Evolutionary conservation across 2,329 filamentous ascomycete species (phyloP).

Genomic region (Blastomyces percursus): DNA sequence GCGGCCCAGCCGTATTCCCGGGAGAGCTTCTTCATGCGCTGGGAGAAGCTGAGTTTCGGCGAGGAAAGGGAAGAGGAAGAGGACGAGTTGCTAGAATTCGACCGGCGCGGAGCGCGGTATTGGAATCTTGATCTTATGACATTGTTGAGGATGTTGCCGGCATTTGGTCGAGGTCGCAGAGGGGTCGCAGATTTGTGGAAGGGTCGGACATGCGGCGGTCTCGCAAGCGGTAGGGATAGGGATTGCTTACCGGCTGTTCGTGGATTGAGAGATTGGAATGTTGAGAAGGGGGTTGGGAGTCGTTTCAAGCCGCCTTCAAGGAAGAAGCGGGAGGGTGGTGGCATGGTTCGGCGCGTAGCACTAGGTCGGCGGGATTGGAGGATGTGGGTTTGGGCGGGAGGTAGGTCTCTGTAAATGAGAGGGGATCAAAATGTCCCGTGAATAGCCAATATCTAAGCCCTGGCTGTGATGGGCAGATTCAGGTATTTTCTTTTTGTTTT

Average conservation of each 20-base stretch:
- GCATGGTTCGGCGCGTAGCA: not conserved
- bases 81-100: constrained; percentile 19
- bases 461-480: not conserved
- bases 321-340: not conserved
- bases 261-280: not conserved
- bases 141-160: constrained; percentile 11
- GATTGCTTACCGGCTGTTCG: not conserved
- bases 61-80: constrained; percentile 13
- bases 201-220: not conserved
- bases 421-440: too few relatives aligned
- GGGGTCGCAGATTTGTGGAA: constrained; percentile 2
- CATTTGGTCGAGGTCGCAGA: constrained; percentile 4
- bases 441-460: not conserved
- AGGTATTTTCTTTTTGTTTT: not conserved
- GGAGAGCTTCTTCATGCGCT: constrained; percentile 68
- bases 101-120: constrained; percentile 15
- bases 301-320: not conserved
- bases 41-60: constrained; percentile 47
- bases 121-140: constrained; percentile 5
- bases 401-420: not conserved
- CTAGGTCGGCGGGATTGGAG: not conserved
- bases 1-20: constrained; percentile 92
- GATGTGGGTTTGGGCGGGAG: not conserved
- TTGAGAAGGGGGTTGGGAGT: not conserved
- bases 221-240: not conserved